Percentiles rank a stretch among this genome's conserved stretches.
These are phyloP conservation scores for Phoma herbarum DNA, from an alignment of 2,329 filamentous ascomycete species.

Conservation along the genomic window DNA sequence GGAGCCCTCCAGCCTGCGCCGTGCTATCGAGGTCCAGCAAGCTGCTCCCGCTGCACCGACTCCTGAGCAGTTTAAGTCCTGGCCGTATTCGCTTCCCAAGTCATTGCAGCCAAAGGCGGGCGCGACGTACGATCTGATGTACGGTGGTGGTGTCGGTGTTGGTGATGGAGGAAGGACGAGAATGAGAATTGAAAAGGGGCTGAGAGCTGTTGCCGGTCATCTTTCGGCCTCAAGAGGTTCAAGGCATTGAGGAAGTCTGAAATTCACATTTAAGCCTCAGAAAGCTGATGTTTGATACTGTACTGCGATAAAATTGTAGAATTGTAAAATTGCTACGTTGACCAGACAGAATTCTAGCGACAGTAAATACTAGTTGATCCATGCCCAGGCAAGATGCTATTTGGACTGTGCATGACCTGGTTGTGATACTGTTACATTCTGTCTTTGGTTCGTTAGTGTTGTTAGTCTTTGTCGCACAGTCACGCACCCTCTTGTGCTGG, in stretches of 20 bases:
- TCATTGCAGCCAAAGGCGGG: constrained; percentile 20
- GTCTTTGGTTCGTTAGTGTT: neutral
- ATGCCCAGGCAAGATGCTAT: neutral
- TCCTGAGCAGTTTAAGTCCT: neutral
- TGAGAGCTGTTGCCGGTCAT: no score
- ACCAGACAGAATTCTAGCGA: no score
- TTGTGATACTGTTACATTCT: neutral
- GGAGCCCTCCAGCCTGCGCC: neutral
- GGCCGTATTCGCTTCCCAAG: constrained; percentile 15
- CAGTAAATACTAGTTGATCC: neutral
- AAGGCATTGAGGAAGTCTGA: no score
- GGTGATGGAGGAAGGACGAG: neutral
- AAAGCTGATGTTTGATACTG: no score
- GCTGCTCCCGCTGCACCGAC: neutral
- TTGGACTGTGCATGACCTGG: neutral
- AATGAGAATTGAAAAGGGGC: neutral
- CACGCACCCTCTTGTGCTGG: neutral
- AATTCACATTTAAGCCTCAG: no score
- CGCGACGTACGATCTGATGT: constrained; percentile 25
- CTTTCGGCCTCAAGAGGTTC: no score
- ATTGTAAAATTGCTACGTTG: no score
- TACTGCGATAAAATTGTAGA: no score
- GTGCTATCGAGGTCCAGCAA: neutral
- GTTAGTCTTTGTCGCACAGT: constrained; percentile 4
- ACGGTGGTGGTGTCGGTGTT: neutral